Evolutionary conservation across 768 basidiomycete genomes (phyloP).

Genomic region (Pulveroboletus frians): DNA sequence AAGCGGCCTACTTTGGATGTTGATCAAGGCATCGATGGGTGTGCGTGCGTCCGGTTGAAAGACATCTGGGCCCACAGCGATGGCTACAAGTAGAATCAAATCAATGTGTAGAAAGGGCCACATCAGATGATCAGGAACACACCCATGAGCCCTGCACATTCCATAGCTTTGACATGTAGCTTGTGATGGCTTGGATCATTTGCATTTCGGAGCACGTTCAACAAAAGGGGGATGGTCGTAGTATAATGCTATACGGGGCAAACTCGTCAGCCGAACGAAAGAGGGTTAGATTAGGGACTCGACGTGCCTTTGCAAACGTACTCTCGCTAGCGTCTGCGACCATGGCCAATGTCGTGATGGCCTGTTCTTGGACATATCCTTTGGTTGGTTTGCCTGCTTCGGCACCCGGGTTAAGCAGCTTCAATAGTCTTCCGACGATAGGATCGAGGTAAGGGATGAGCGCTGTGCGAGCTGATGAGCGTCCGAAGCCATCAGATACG

Average conservation of each 20-base stretch:
- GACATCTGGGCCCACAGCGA: slow-evolving; percentile 54
- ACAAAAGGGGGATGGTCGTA: slow-evolving; percentile 73
- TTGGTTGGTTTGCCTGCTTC: slow-evolving; percentile 38
- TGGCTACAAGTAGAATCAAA: slow-evolving; percentile 42
- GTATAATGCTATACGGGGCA: slow-evolving; percentile 82
- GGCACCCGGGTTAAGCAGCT: slow-evolving; percentile 51
- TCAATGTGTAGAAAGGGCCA: neutral
- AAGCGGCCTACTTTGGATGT: slow-evolving; percentile 58
- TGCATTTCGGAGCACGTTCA: slow-evolving; percentile 71
- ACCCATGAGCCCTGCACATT: slow-evolving; percentile 87
- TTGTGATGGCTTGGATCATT: slow-evolving; percentile 62
- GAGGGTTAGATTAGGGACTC: too few species aligned
- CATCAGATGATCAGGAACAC: slow-evolving; percentile 18
- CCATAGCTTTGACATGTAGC: slow-evolving; percentile 81
- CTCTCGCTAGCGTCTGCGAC: slow-evolving; percentile 81
- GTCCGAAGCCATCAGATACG: slow-evolving; percentile 64
- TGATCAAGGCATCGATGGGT: slow-evolving; percentile 67
- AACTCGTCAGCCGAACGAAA: too few species aligned
- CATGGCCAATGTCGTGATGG: slow-evolving; percentile 84
- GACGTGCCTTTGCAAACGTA: slow-evolving; percentile 64
- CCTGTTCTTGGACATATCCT: slow-evolving; percentile 82
- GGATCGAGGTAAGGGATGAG: slow-evolving; percentile 75
- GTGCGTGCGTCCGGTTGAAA: slow-evolving; percentile 52
- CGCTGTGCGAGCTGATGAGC: slow-evolving; percentile 51
- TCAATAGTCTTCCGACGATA: slow-evolving; percentile 60